Evolutionary conservation across 2,329 filamentous ascomycete genomes (phyloP).

Genomic region (Seiridium cupressi): DNA sequence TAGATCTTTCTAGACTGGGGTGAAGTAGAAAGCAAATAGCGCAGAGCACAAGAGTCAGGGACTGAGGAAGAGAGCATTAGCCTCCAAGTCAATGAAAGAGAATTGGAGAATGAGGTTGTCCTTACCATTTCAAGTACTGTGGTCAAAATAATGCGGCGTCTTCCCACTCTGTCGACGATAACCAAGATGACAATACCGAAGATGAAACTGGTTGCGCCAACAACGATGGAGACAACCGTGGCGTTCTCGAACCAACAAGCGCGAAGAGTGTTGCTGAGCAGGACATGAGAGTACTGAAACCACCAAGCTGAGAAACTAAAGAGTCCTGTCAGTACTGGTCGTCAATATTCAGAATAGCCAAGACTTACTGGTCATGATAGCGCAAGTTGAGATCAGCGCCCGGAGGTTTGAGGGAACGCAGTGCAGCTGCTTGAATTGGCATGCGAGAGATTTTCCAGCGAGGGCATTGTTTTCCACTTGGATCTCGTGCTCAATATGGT

Average conservation of each 20-base stretch:
- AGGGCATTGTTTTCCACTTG: slow-evolving; percentile 29
- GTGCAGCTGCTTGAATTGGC: slow-evolving; percentile 40
- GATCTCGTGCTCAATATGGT: slow-evolving; percentile 36
- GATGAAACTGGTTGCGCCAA: slow-evolving; percentile 40
- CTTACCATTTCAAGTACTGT: slow-evolving; percentile 39
- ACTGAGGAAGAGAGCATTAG: neutral
- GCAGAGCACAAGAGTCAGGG: slow-evolving; percentile 32
- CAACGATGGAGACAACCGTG: slow-evolving; percentile 37
- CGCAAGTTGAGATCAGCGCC: slow-evolving; percentile 41
- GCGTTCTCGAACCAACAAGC: slow-evolving; percentile 43
- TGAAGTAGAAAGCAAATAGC: slow-evolving; percentile 40
- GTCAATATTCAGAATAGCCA: neutral
- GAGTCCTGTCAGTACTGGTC: slow-evolving; percentile 3
- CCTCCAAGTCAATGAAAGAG: no score
- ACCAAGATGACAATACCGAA: slow-evolving; percentile 43
- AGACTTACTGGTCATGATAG: slow-evolving; percentile 37
- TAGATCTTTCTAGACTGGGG: slow-evolving; percentile 36
- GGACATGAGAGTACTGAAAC: slow-evolving; percentile 20
- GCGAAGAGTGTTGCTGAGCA: slow-evolving; percentile 16
- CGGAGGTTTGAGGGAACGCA: slow-evolving; percentile 35
- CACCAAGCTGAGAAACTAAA: slow-evolving; percentile 34
- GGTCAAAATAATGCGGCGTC: slow-evolving; percentile 36
- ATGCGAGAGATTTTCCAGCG: slow-evolving; percentile 32
- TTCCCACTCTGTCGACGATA: slow-evolving; percentile 38
- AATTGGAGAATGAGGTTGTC: no score